A percentile compares a stretch with the other conserved stretches of the same genome.
phyloP scores from a whole-genome alignment of 805 yeast genomes.

The Schwanniomyces sp. region DNA sequence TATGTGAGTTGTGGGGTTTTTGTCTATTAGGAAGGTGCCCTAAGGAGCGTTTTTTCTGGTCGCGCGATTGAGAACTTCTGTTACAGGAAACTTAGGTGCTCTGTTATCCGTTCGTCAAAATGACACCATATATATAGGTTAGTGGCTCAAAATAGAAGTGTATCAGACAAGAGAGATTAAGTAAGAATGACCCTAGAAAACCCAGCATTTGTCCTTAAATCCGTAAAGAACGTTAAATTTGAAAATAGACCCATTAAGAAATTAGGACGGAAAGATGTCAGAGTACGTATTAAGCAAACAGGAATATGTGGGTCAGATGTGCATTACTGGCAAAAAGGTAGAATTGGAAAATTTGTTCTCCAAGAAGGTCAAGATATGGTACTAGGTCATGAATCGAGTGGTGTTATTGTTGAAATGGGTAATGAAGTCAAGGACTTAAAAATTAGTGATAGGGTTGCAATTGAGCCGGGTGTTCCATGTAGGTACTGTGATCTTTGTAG shows the following conservation, averaged over 20 bases:
- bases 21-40: no score
- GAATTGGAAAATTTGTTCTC: slow-evolving; percentile 28
- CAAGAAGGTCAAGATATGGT: slow-evolving; percentile 26
- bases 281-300: slow-evolving; percentile 16
- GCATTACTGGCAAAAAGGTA: slow-evolving; percentile 18
- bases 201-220: slow-evolving; percentile 14
- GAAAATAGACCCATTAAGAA: slow-evolving; percentile 12
- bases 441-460: slow-evolving; percentile 49
- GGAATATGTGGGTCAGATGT: slow-evolving; percentile 23
- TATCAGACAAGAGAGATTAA: neutral
- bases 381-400: slow-evolving; percentile 47
- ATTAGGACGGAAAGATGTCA: slow-evolving; percentile 16
- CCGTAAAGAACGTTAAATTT: slow-evolving; percentile 11
- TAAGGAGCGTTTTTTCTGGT: no score
- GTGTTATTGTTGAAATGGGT: slow-evolving; percentile 49
- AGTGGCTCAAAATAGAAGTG: neutral
- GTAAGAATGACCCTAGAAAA: slow-evolving; percentile 7
- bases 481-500: slow-evolving; percentile 20
- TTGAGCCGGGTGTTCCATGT: slow-evolving; percentile 58
- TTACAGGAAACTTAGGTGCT: neutral
- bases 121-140: neutral
- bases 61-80: no score
- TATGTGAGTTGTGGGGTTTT: no score
- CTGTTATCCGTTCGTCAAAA: neutral
- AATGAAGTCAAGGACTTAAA: slow-evolving; percentile 43